These are phyloP conservation scores for Boletus sensibilis DNA, from an alignment of 768 basidiomycete genomes.

Conservation along the genomic window DNA sequence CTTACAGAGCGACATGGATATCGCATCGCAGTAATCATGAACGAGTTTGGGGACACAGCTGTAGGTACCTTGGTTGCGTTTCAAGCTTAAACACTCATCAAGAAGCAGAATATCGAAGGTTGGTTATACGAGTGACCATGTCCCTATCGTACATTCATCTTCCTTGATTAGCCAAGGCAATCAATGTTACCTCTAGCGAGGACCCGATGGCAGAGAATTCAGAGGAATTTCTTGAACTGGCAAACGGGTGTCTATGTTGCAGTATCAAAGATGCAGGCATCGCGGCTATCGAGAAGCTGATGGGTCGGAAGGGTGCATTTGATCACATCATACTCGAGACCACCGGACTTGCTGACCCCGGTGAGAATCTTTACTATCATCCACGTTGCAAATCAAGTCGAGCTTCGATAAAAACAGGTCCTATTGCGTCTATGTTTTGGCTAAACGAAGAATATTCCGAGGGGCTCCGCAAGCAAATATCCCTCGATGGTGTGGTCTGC, in stretches of 20 bases:
- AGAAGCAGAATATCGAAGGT: slow-evolving; percentile 87
- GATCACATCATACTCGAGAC: slow-evolving; percentile 96
- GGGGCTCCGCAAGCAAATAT: slow-evolving; percentile 67
- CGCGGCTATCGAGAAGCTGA: slow-evolving; percentile 90
- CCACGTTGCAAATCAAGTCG: background rate
- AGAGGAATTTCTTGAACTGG: slow-evolving; percentile 87
- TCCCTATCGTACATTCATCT: background rate
- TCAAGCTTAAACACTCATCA: slow-evolving; percentile 20
- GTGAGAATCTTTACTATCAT: slow-evolving; percentile 37
- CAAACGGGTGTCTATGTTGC: slow-evolving; percentile 98
- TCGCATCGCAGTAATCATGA: slow-evolving; percentile 97
- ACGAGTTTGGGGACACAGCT: slow-evolving; percentile 95
- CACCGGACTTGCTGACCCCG: slow-evolving; percentile 94
- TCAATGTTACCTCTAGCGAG: slow-evolving; percentile 72
- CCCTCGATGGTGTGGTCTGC: slow-evolving; percentile 86
- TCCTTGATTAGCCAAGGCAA: slow-evolving; percentile 64
- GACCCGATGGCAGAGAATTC: slow-evolving; percentile 63
- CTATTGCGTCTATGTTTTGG: slow-evolving; percentile 87
- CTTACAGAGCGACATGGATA: slow-evolving; percentile 93
- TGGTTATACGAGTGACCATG: slow-evolving; percentile 11
- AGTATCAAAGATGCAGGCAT: slow-evolving; percentile 93
- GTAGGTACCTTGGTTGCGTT: slow-evolving; percentile 41
- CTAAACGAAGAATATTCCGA: slow-evolving; percentile 76
- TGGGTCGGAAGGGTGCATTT: slow-evolving; percentile 82
- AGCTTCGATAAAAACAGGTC: slow-evolving; percentile 44